Evolutionary conservation across 2,329 filamentous ascomycete genomes (phyloP), one percentile per base, ranked within the genome.

Genomic region (Ilyonectria destructans): DNA sequence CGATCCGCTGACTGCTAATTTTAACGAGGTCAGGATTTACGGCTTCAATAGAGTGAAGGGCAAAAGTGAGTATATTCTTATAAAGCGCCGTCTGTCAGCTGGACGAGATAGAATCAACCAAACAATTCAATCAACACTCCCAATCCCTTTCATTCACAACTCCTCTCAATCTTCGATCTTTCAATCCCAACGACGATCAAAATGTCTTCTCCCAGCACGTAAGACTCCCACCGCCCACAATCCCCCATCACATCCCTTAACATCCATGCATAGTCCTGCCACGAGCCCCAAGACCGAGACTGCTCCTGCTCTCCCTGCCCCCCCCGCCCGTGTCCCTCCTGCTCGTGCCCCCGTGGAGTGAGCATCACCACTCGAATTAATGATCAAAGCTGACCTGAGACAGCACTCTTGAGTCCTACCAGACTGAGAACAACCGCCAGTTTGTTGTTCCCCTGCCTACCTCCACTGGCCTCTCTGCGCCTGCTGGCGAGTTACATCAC

Each of bases 391-490:
- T 52, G 5, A 52, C 15, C 10, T 19, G 17, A 19, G 7, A 31
- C 26, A 52, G 26, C 26, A 19, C 48, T 26, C 23, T 52, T 58
- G 77, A 77, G 15, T n/a, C 15, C 15, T n/a, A n/a, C 15, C 15
- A 43, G 62, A 71, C 73, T 55, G 75, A 77, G 64, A 62, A 63
- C 68, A 74, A 70, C 69, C 70, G 69, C 66, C 71, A 77, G 66
- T 71, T 77, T 29, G 74, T 75, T 62, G 74, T 73, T 68, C 73
- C 74, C 57, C 74, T 77, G 46, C 77, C 76, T 70, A 79, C 72
- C 46, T 78, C 68, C 69, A 80, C 81, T 40, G 77, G 77, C 54
- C 78, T 82, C 52, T 79, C 80, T 5, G 80, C 80, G 58, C 75
- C 77, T 33, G 77, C 74, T 60, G 74, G 75, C 77, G 69, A 57